Evolutionary conservation across 805 yeast species (phyloP), one percentile per base, ranked within the genome.

Genomic region (Zygotorulaspora florentina): DNA sequence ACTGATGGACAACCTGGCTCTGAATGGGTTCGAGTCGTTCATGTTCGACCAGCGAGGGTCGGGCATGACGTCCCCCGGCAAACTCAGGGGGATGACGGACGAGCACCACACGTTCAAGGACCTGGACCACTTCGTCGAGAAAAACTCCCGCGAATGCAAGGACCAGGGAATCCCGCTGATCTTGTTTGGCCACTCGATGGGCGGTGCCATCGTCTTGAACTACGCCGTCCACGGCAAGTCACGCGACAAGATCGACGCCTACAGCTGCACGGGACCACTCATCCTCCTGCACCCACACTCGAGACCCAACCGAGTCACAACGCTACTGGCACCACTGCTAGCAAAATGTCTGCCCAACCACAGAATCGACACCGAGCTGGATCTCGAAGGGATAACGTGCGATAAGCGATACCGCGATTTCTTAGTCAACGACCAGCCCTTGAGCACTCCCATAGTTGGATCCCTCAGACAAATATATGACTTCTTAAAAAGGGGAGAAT

Each of bases 11-110:
- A 66, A 69, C 3, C 59, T 84, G 45, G 66, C 76, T 2, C 56
- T 58, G 17, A 47, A 53, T 10, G 90, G 91, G 0, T 83, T 75
- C 59, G 89, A 85, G 55, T 70, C 76, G 0, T 83, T 81, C 59
- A 76, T 77, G 57, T 86, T 77, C 62, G 88, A 81, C 61, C 91
- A 85, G 63, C 70, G 90, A 58, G 95, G 93, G 0, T 78, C 87
- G 8, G 90, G 90, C 2, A 73, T 68, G 42, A 83, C 90, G 0
- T 73, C 80, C 1, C 73, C 76, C 1, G 80, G 79, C 20, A 71
- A 73, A 27, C 58, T 65, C 6, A 68, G 71, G 38, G 91, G 90
- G 8, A 60, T 63, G 20, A 78, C 87, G 1, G 70, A 77, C 56
- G 89, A 84, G 48, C 55, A 51, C 39, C 75, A 75, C 49, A 75